Percentiles rank a stretch among this genome's conserved stretches.
phyloP scores from a whole-genome alignment of 192 early-diverging fungal genomes.

The Umbelopsis sp. region DNA sequence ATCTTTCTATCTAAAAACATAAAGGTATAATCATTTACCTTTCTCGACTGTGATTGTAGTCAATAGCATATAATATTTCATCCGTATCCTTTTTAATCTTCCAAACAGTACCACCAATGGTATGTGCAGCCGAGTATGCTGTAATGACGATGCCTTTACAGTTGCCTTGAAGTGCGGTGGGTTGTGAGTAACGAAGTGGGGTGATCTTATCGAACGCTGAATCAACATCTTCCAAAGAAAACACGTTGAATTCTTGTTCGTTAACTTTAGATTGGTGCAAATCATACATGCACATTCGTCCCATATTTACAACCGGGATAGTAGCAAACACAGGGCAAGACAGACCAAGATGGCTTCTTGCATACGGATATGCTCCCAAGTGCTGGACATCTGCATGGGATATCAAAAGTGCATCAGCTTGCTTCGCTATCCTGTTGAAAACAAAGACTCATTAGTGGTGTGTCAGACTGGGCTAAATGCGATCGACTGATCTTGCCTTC shows the following conservation, averaged over 20 bases:
- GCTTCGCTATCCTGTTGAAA: slow-evolving; percentile 74
- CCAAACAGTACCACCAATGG: slow-evolving; percentile 97
- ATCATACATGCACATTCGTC: slow-evolving; percentile 82
- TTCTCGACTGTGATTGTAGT: slow-evolving; percentile 94
- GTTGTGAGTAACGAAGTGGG: slow-evolving; percentile 86
- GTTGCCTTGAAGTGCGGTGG: slow-evolving; percentile 71
- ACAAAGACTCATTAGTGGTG: not conserved
- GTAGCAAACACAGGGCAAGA: slow-evolving; percentile 89
- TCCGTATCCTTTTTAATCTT: slow-evolving; percentile 94
- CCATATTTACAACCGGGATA: slow-evolving; percentile 91
- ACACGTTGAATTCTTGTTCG: slow-evolving; percentile 72
- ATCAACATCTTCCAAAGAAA: slow-evolving; percentile 80
- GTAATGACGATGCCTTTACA: slow-evolving; percentile 86
- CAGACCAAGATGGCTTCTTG: slow-evolving; percentile 73
- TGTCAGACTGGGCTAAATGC: not conserved
- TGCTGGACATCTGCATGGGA: slow-evolving; percentile 90
- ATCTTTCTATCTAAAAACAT: not conserved
- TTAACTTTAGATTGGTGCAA: slow-evolving; percentile 68
- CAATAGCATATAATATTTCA: slow-evolving; percentile 92
- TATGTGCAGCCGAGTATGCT: slow-evolving; percentile 90
- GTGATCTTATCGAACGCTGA: slow-evolving; percentile 82
- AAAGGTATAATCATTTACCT: slow-evolving; percentile 47
- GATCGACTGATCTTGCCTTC: slow-evolving; percentile 49
- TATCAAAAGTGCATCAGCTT: slow-evolving; percentile 87
- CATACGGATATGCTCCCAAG: slow-evolving; percentile 85